Percentiles rank a stretch among this genome's conserved stretches.
These are phyloP conservation scores for Neofusicoccum parvum DNA, from an alignment of 2,329 filamentous ascomycete genomes.

Conservation along the genomic window DNA sequence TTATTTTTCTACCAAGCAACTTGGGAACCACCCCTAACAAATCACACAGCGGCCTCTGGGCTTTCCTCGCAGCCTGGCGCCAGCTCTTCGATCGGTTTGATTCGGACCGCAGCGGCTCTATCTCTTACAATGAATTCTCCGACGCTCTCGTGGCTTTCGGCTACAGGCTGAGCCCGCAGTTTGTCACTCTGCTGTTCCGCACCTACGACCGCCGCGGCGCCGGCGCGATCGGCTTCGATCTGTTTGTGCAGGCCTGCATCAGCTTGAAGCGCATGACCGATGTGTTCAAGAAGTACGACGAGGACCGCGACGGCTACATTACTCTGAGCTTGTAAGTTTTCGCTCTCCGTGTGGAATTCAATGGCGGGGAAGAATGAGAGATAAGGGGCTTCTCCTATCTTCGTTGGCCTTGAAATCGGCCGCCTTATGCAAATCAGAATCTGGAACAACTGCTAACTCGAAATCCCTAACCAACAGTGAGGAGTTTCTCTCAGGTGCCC, in stretches of 20 bases:
- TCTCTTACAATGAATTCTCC: conserved; percentile 82
- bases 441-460: not conserved
- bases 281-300: conserved; percentile 98
- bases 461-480: conserved; percentile 40
- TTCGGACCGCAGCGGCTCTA: conserved; percentile 81
- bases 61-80: conserved; percentile 92
- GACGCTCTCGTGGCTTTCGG: conserved; percentile 90
- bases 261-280: conserved; percentile 98
- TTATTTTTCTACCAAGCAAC: not conserved
- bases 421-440: not conserved
- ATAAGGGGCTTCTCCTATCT: no score
- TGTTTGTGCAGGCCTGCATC: conserved; percentile 98
- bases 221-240: conserved; percentile 70
- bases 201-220: conserved; percentile 69
- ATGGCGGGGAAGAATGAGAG: not conserved
- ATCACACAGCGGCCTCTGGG: conserved; percentile 75
- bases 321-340: conserved; percentile 57
- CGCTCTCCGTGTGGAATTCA: not conserved
- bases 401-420: not conserved
- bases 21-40: not conserved
- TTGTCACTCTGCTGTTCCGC: conserved; percentile 81
- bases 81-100: conserved; percentile 95
- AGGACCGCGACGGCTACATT: conserved; percentile 88
- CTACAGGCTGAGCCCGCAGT: conserved; percentile 82
- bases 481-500: conserved; percentile 59